Percentiles rank a stretch among this genome's conserved stretches.
Evolutionary conservation across 2,329 filamentous ascomycete species (phyloP).

Genomic region (Beauveria pseudobassiana): DNA sequence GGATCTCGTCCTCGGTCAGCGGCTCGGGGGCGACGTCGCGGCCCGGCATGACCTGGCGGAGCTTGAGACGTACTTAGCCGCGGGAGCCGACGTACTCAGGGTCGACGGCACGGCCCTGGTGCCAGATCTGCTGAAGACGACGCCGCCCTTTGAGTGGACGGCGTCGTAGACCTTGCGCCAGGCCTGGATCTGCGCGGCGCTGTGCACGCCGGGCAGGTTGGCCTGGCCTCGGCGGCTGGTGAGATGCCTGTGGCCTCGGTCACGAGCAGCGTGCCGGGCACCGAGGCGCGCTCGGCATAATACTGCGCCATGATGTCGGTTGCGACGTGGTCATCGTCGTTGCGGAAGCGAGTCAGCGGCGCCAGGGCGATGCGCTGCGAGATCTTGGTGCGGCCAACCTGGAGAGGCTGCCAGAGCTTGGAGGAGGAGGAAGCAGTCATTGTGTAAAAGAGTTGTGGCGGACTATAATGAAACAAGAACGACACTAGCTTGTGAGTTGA

Average conservation of each 20-base stretch:
- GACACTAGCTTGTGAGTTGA: background rate
- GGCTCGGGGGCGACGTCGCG: slow-evolving; percentile 48
- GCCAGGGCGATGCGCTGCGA: slow-evolving; percentile 44
- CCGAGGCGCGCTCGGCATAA: slow-evolving; percentile 36
- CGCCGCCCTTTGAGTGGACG: slow-evolving; percentile 53
- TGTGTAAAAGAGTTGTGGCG: background rate
- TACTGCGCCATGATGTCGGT: slow-evolving; percentile 28
- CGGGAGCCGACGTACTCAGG: slow-evolving; percentile 13
- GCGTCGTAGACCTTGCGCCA: slow-evolving; percentile 54
- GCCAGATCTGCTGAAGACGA: slow-evolving; percentile 59
- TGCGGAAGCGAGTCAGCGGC: slow-evolving; percentile 47
- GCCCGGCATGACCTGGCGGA: slow-evolving; percentile 32
- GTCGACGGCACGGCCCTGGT: slow-evolving; percentile 40
- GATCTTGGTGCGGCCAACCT: slow-evolving; percentile 30
- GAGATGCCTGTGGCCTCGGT: slow-evolving; percentile 39
- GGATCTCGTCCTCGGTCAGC: slow-evolving; percentile 59
- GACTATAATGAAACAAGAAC: background rate
- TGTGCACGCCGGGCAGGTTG: slow-evolving; percentile 50
- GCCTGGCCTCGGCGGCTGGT: slow-evolving; percentile 16
- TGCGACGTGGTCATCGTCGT: slow-evolving; percentile 29
- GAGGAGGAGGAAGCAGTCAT: slow-evolving; percentile 14
- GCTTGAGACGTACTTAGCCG: slow-evolving; percentile 19
- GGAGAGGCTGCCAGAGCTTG: slow-evolving; percentile 26
- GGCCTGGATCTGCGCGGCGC: slow-evolving; percentile 42
- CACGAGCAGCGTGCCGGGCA: slow-evolving; percentile 36